Evolutionary conservation across 1,284 basidiomycete genomes (phyloP).

Genomic region (Cerioporus squamosus): DNA sequence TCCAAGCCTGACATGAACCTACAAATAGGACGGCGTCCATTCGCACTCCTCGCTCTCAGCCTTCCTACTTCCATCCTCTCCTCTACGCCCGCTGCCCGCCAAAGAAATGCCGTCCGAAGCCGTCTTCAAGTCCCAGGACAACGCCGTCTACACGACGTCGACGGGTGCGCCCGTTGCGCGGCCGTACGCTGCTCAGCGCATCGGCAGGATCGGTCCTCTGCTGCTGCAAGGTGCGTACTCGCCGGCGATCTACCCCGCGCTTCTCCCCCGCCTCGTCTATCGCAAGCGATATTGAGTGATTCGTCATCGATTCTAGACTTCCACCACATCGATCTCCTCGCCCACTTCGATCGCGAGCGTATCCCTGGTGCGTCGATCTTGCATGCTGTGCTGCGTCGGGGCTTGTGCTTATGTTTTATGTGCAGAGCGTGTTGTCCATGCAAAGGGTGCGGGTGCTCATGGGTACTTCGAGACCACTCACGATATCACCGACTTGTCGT

Average conservation of each 20-base stretch:
- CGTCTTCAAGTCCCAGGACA: slow-evolving; percentile 58
- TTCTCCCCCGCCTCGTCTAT: neutral
- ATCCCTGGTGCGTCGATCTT: slow-evolving; percentile 64
- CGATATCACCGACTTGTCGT: slow-evolving; percentile 81
- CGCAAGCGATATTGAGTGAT: slow-evolving; percentile 15
- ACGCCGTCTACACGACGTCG: slow-evolving; percentile 80
- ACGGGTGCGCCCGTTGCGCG: slow-evolving; percentile 76
- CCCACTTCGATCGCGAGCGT: slow-evolving; percentile 93
- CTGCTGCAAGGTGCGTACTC: slow-evolving; percentile 76
- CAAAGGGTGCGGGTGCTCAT: slow-evolving; percentile 89
- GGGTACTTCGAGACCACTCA: slow-evolving; percentile 91
- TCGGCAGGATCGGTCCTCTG: slow-evolving; percentile 79
- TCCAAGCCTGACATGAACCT: slow-evolving; percentile 4
- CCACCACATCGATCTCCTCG: slow-evolving; percentile 86
- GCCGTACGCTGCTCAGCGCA: slow-evolving; percentile 80
- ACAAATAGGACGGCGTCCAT: slow-evolving; percentile 28
- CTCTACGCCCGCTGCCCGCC: neutral
- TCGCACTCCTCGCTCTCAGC: slow-evolving; percentile 20
- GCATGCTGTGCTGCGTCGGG: slow-evolving; percentile 1
- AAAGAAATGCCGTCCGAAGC: slow-evolving; percentile 65
- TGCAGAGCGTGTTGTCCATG: slow-evolving; percentile 64
- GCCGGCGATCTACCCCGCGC: neutral
- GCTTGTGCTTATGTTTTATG: neutral
- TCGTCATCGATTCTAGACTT: slow-evolving; percentile 59
- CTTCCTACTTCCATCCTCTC: slow-evolving; percentile 14